phyloP scores from a whole-genome alignment of 208 protist species.

The Trypanosoma caninum region DNA sequence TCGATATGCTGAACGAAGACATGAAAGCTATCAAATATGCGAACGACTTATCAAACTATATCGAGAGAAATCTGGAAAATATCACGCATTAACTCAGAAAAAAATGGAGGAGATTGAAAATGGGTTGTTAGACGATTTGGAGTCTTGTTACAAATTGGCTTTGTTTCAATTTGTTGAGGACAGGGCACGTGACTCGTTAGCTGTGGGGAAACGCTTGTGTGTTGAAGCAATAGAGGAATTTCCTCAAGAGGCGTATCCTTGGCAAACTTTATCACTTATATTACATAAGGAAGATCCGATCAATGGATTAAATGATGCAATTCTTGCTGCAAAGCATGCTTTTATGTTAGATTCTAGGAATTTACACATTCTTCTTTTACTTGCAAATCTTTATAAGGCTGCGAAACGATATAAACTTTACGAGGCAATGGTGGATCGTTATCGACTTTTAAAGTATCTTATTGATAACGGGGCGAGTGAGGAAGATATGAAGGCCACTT shows the following conservation, averaged over 20 bases:
- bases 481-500: constrained; percentile 48
- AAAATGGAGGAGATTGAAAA: not conserved
- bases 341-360: constrained; percentile 60
- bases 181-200: constrained; percentile 34
- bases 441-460: constrained; percentile 59
- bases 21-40: constrained; percentile 63
- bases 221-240: constrained; percentile 66
- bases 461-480: constrained; percentile 45
- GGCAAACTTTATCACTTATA: constrained; percentile 61
- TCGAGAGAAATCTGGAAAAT: constrained; percentile 34
- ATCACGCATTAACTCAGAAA: constrained; percentile 22
- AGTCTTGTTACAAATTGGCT: constrained; percentile 44
- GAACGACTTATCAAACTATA: constrained; percentile 62
- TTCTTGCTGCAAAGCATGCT: constrained; percentile 56
- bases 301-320: constrained; percentile 47
- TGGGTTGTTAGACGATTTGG: constrained; percentile 44
- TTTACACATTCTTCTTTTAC: constrained; percentile 43
- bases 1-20: constrained; percentile 29
- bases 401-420: constrained; percentile 44
- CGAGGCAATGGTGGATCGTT: constrained; percentile 74
- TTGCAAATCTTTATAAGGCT: constrained; percentile 76
- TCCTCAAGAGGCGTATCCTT: constrained; percentile 49
- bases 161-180: constrained; percentile 71
- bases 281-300: constrained; percentile 59
- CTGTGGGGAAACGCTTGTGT: constrained; percentile 49